phyloP scores from a whole-genome alignment of 257 asterid species.

The Nicotiana attenuata region DNA sequence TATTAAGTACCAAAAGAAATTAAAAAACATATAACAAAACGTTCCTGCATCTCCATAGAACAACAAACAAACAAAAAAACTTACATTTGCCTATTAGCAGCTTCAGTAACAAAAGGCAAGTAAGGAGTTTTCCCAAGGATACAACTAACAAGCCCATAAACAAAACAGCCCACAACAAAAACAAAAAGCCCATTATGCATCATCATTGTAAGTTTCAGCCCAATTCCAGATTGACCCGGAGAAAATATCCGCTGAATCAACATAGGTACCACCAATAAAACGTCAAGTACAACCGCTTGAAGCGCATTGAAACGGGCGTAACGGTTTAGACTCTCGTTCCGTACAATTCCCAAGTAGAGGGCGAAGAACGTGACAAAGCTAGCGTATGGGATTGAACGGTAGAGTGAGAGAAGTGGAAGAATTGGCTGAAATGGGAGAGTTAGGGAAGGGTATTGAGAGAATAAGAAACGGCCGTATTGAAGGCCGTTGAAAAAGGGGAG shows the following conservation, averaged over 20 bases:
- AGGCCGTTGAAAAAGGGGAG: slow-evolving; percentile 88
- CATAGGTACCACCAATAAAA: slow-evolving; percentile 70
- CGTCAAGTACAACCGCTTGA: slow-evolving; percentile 87
- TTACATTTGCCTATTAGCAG: slow-evolving; percentile 46
- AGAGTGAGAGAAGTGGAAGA: slow-evolving; percentile 67
- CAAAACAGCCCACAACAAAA: slow-evolving; percentile 65
- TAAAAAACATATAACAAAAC: not conserved
- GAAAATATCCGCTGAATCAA: slow-evolving; percentile 65
- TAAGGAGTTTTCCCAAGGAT: slow-evolving; percentile 82
- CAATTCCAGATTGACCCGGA: slow-evolving; percentile 68
- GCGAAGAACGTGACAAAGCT: slow-evolving; percentile 85
- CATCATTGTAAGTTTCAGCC: slow-evolving; percentile 53
- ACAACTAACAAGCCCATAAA: slow-evolving; percentile 60
- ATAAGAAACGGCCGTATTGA: slow-evolving; percentile 83
- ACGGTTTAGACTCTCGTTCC: slow-evolving; percentile 57
- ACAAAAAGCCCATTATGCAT: slow-evolving; percentile 55
- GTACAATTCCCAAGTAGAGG: slow-evolving; percentile 64
- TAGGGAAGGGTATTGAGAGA: slow-evolving; percentile 60
- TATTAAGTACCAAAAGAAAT: not conserved
- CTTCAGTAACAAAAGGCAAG: slow-evolving; percentile 79
- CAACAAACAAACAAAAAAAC: not conserved
- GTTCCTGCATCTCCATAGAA: too few relatives aligned
- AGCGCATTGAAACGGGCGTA: slow-evolving; percentile 80
- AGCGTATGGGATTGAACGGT: slow-evolving; percentile 83
- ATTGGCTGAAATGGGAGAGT: slow-evolving; percentile 72